These are phyloP conservation scores for Coccomyxa subellipsoidea DNA, from an alignment of 163 green algal species.

Conservation along the genomic window DNA sequence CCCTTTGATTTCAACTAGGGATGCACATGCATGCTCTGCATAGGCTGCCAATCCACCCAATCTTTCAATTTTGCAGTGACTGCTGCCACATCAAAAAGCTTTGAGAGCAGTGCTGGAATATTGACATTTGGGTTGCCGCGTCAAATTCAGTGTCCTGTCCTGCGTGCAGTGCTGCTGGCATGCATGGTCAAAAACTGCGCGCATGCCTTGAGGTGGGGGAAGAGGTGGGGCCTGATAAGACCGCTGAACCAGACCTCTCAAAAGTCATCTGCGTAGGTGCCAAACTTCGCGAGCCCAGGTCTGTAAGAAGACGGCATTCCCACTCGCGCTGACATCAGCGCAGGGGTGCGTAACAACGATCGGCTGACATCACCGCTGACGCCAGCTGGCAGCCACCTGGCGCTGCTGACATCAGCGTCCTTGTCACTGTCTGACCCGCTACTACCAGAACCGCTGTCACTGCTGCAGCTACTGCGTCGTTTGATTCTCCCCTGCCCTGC, in stretches of 20 bases:
- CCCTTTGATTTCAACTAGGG: no score
- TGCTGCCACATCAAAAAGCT: no score
- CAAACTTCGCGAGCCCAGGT: no score
- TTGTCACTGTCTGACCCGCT: background rate
- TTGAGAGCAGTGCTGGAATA: no score
- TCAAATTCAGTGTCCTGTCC: background rate
- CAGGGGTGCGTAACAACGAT: background rate
- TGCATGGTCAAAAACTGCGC: background rate
- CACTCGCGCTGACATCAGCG: background rate
- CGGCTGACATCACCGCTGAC: background rate
- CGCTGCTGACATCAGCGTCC: background rate
- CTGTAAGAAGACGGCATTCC: background rate
- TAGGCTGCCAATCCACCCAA: no score
- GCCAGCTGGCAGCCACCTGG: background rate
- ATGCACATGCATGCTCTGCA: no score
- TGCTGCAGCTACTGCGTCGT: background rate
- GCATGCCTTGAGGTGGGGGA: slow-evolving; percentile 88
- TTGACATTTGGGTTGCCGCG: no score
- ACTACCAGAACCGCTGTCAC: background rate
- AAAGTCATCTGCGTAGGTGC: background rate
- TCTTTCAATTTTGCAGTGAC: no score
- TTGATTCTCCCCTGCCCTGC: background rate
- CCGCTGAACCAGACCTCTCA: no score
- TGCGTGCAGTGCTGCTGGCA: no score
- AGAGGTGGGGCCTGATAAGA: slow-evolving; percentile 79